Conservation (phyloP, 1,284 basidiomycete genomes). For the Trametes polyzona region DNA sequence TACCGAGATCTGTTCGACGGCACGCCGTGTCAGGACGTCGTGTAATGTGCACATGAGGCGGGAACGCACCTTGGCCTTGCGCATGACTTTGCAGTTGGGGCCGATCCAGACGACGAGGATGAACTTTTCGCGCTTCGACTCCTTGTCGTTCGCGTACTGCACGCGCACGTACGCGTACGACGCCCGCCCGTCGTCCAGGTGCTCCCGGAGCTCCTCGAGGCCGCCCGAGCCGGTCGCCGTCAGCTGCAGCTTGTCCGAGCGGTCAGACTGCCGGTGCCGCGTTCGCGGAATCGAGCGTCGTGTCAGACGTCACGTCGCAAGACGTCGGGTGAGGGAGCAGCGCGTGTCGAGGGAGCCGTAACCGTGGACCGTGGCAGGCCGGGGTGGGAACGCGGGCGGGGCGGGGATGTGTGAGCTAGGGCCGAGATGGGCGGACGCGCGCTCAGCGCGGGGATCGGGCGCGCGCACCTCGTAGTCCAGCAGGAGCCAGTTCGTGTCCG, state of each 20-base stretch:
- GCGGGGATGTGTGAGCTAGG: neutral
- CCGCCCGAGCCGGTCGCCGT: slow-evolving; percentile 81
- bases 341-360: too few species aligned
- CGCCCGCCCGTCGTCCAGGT: slow-evolving; percentile 74
- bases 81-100: slow-evolving; percentile 83
- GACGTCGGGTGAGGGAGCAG: too few species aligned
- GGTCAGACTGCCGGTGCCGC: slow-evolving; percentile 61
- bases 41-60: too few species aligned
- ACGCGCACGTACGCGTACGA: slow-evolving; percentile 86
- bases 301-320: too few species aligned
- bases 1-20: slow-evolving; percentile 91
- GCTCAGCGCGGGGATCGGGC: neutral
- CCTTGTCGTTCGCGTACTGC: slow-evolving; percentile 85
- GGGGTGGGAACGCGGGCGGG: neutral
- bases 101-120: slow-evolving; percentile 92
- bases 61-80: slow-evolving; percentile 79
- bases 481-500: slow-evolving; percentile 84
- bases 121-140: slow-evolving; percentile 88
- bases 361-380: neutral
- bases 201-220: slow-evolving; percentile 75
- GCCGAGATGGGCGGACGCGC: neutral
- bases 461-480: slow-evolving; percentile 81
- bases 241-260: slow-evolving; percentile 81
- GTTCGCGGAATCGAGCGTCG: too few species aligned
- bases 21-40: too few species aligned